phyloP scores from a whole-genome alignment of 2,329 filamentous ascomycete species.

The Verticillium nubilum region DNA sequence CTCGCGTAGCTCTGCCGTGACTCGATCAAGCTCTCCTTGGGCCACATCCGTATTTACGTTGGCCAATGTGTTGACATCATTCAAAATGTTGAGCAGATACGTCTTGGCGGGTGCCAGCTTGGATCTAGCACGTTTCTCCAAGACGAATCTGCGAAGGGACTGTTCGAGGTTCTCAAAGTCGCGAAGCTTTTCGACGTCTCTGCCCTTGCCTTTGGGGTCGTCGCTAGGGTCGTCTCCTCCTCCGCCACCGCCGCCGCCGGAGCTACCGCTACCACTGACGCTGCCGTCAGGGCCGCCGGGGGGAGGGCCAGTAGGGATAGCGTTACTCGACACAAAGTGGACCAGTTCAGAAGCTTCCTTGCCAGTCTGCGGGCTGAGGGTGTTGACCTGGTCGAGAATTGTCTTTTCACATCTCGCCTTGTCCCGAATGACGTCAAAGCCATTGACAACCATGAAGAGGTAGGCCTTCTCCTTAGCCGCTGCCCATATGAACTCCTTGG shows the following conservation, averaged over 20 bases:
- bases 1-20: slow-evolving; percentile 72
- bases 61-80: slow-evolving; percentile 78
- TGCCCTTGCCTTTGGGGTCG: slow-evolving; percentile 71
- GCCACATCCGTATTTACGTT: slow-evolving; percentile 85
- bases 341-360: slow-evolving; percentile 92
- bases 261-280: slow-evolving; percentile 46
- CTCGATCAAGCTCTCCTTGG: slow-evolving; percentile 75
- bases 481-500: slow-evolving; percentile 96
- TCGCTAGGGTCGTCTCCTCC: slow-evolving; percentile 51
- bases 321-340: slow-evolving; percentile 97
- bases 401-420: slow-evolving; percentile 87
- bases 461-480: slow-evolving; percentile 97
- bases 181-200: slow-evolving; percentile 79
- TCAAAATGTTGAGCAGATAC: slow-evolving; percentile 88
- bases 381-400: slow-evolving; percentile 83
- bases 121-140: slow-evolving; percentile 91
- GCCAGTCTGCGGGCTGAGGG: slow-evolving; percentile 84
- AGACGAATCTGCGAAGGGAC: slow-evolving; percentile 83
- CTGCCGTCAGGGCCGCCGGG: slow-evolving; percentile 42
- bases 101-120: slow-evolving; percentile 95
- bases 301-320: slow-evolving; percentile 66
- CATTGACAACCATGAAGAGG: slow-evolving; percentile 95
- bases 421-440: slow-evolving; percentile 89
- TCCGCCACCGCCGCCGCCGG: slow-evolving; percentile 50
- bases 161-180: slow-evolving; percentile 90